Evolutionary conservation across 352 stramenopile genomes (phyloP), one percentile per base, ranked within the genome.

Genomic region (Phytopythium ostracodes): DNA sequence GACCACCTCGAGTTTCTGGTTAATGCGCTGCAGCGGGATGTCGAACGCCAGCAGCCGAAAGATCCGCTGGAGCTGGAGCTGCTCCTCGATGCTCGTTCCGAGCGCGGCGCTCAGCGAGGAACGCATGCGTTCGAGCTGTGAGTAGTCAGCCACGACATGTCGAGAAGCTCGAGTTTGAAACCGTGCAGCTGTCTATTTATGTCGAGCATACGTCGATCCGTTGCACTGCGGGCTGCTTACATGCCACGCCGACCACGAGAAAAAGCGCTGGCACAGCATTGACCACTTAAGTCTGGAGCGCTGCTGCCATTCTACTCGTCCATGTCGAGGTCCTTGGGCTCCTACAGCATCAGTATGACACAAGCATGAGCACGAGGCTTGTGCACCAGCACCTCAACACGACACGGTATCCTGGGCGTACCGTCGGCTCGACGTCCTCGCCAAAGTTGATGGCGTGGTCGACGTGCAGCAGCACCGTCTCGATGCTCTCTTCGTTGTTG

Each of bases 371-470:
- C 62, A 35, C 2, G 25, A 52, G 42, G 11, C 36, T 56, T 27
- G 0, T 31, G 31, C 18, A 7, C 17, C 24, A 27, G 2, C 9
- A 49, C 14, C 50, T 35, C 5, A 57, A 9, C 29, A 33, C n/a
- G n/a, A 33, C 29, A 3, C 29, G 4, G 51, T 1, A 46, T 42
- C 18, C 15, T 18, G 7, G 3, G 60, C 64, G 53, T 75, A 89
- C 80, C 58, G 74, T 71, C n/a, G 89, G 89, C 61, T 99, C 97
- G 52, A 98, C 73, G 64, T 99, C 91, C 68, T 99, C 96, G 38
- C 96, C 97, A 73, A 98, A 99, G 72, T 99, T 98, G 70, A 98
- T 97, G 33, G 92, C 91, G 70, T 98, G 88, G 77, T 99, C 96
- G 18, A 98, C 92, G 60, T 97, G 93, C 61, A 94, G 77, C 56